These are phyloP conservation scores for Theobroma grandiflorum DNA, from an alignment of 441 rosid species.

Conservation along the genomic window DNA sequence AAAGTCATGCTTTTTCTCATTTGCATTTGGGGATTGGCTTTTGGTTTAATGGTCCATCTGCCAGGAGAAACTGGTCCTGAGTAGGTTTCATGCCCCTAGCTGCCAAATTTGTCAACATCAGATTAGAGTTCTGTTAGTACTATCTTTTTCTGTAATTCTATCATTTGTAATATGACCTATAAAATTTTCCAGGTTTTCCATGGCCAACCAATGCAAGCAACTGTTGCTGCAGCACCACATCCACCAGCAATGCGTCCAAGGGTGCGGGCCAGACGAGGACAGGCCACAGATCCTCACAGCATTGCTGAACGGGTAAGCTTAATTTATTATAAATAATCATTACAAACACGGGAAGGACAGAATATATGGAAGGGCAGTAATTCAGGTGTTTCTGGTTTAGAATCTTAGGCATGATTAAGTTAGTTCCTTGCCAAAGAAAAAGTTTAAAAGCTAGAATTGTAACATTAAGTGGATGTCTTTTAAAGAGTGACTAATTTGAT, in stretches of 20 bases:
- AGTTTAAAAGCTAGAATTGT: not conserved
- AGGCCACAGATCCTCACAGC: slow-evolving; percentile 99
- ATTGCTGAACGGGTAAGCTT: slow-evolving; percentile 91
- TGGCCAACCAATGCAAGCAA: slow-evolving; percentile 81
- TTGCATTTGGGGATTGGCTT: not conserved
- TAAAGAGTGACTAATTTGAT: not conserved
- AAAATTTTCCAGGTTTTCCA: slow-evolving; percentile 75
- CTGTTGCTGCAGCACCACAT: slow-evolving; percentile 80
- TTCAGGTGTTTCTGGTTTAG: not conserved
- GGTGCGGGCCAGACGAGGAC: slow-evolving; percentile 99
- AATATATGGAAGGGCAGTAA: not conserved
- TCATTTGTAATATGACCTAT: not conserved
- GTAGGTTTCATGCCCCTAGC: not conserved
- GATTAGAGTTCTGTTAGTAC: not conserved
- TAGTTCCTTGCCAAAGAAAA: not conserved
- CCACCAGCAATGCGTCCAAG: slow-evolving; percentile 95
- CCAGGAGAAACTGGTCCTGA: not conserved
- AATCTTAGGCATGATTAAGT: not conserved
- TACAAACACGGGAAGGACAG: not conserved
- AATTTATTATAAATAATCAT: not conserved
- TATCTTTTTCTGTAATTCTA: not conserved
- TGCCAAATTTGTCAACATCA: not conserved
- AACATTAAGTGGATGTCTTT: not conserved
- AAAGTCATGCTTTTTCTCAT: not conserved
- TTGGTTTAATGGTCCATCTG: slow-evolving; percentile 4